Percentiles rank a stretch among this genome's conserved stretches.
phyloP scores from a whole-genome alignment of 805 yeast species.

The Yamadazyma endophytica region DNA sequence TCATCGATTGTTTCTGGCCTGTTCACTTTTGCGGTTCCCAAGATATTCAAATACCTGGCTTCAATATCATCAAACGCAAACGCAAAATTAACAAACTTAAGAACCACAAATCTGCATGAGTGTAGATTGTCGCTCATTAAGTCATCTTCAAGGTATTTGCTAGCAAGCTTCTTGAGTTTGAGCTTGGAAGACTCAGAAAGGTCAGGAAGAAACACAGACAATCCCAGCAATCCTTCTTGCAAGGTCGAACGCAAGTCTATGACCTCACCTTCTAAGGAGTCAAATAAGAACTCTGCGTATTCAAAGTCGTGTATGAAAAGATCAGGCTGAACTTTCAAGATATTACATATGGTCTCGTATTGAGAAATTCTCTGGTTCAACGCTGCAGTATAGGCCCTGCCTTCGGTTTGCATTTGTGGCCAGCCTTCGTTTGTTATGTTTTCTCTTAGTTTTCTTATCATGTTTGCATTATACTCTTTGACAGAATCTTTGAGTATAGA shows the following conservation, averaged over 20 bases:
- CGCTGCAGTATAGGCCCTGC: constrained; percentile 29
- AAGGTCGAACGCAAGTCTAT: constrained; percentile 61
- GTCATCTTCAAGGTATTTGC: constrained; percentile 23
- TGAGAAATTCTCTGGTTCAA: constrained; percentile 54
- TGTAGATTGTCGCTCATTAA: constrained; percentile 26
- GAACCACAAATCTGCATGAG: constrained; percentile 57
- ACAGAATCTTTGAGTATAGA: constrained; percentile 10
- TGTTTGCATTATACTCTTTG: constrained; percentile 33
- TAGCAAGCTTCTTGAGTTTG: constrained; percentile 36
- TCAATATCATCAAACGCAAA: constrained; percentile 65
- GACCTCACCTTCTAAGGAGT: constrained; percentile 62
- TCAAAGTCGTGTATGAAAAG: constrained; percentile 43
- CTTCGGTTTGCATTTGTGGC: constrained; percentile 43
- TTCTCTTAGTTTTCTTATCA: constrained; percentile 51
- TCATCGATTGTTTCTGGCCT: constrained; percentile 77
- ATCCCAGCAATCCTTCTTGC: constrained; percentile 63
- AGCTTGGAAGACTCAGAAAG: constrained; percentile 36
- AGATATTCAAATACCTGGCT: constrained; percentile 62
- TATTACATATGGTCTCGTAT: constrained; percentile 74
- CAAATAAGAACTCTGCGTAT: constrained; percentile 63
- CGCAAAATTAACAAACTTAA: constrained; percentile 60
- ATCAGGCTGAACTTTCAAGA: constrained; percentile 46
- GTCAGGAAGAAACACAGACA: constrained; percentile 45
- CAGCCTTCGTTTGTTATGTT: constrained; percentile 55
- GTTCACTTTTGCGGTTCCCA: constrained; percentile 57